phyloP scores from a whole-genome alignment of 2,329 filamentous ascomycete species.

The Hymenotorrendiella dingleyae region DNA sequence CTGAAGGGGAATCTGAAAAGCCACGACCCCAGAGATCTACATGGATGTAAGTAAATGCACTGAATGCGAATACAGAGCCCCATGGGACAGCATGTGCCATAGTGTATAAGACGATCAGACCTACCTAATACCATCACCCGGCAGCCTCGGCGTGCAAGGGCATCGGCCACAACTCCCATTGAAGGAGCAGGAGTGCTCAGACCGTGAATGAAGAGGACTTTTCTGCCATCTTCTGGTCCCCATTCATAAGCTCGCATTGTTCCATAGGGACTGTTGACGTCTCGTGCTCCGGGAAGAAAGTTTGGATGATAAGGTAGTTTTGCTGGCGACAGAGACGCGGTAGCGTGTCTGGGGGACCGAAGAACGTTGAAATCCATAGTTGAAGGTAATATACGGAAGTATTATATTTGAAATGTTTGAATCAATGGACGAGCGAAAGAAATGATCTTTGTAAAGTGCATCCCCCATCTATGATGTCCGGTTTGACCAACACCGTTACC shows the following conservation, averaged over 20 bases:
- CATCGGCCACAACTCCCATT: slow-evolving; percentile 58
- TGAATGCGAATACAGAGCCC: no score
- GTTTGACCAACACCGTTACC: no score
- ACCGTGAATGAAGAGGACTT: slow-evolving; percentile 69
- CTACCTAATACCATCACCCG: not conserved
- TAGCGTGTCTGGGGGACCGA: no score
- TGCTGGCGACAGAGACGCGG: no score
- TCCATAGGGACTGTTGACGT: slow-evolving; percentile 44
- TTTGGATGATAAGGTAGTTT: not conserved
- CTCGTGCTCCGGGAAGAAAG: not conserved
- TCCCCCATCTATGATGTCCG: no score
- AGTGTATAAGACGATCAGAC: no score
- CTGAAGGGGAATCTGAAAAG: slow-evolving; percentile 64
- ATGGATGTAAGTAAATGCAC: not conserved
- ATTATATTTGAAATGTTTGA: no score
- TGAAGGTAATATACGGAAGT: no score
- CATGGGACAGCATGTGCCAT: no score
- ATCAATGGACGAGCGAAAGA: no score
- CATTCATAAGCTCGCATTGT: slow-evolving; percentile 70
- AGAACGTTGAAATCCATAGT: no score
- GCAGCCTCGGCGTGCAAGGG: slow-evolving; percentile 23
- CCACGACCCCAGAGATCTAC: slow-evolving; percentile 42
- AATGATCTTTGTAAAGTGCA: no score
- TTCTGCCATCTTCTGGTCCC: slow-evolving; percentile 64
- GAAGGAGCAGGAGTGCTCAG: slow-evolving; percentile 71